Evolutionary conservation across 257 asterid species (phyloP).

Genomic region (Scutellaria minor): DNA sequence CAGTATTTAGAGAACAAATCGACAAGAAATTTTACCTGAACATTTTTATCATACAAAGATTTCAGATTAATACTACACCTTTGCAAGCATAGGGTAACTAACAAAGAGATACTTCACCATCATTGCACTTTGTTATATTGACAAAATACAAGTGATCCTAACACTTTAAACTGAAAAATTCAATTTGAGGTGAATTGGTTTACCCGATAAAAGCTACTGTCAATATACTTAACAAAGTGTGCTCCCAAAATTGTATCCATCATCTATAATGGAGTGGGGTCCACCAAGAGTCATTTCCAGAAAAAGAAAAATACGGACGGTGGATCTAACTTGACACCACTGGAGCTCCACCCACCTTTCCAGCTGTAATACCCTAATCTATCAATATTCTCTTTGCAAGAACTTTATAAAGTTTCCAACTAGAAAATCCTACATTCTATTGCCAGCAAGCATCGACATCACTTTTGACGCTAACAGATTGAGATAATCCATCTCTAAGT

Average conservation of each 20-base stretch:
- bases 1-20: neutral
- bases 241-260: neutral
- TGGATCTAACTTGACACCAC: conserved; percentile 11
- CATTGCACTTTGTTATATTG: neutral
- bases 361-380: neutral
- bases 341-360: too few species aligned
- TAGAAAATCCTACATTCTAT: neutral
- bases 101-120: neutral
- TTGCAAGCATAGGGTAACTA: neutral
- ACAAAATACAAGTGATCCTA: neutral
- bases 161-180: neutral
- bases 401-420: conserved; percentile 13
- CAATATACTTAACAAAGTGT: conserved; percentile 4
- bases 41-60: neutral
- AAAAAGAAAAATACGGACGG: neutral
- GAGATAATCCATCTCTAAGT: conserved; percentile 4
- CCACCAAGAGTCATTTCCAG: neutral
- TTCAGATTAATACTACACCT: neutral
- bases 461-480: neutral
- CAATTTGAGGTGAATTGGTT: neutral
- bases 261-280: neutral
- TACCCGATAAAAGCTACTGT: neutral
- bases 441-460: neutral
- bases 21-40: neutral
- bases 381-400: neutral